Conservation (phyloP, 768 basidiomycete species). For the Crassisporium funariophilum region DNA sequence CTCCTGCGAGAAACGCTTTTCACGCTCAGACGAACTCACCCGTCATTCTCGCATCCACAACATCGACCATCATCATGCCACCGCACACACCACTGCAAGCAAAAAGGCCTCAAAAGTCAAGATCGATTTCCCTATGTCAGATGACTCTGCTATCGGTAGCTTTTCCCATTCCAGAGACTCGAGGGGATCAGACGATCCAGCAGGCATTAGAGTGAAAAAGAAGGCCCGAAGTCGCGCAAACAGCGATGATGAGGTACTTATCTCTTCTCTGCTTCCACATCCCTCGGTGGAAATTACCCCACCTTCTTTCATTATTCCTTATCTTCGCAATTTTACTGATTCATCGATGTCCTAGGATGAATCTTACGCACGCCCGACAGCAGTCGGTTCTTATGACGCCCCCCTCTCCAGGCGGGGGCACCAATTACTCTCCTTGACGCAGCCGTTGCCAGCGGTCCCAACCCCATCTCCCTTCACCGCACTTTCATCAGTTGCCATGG, state of each 20-base stretch:
- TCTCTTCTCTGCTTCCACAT: slow-evolving; percentile 15
- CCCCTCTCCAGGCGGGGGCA: slow-evolving; percentile 37
- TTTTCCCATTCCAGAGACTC: slow-evolving; percentile 2
- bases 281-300: not conserved
- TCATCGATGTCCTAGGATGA: slow-evolving; percentile 39
- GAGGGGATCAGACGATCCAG: slow-evolving; percentile 9
- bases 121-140: slow-evolving; percentile 21
- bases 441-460: no score
- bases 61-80: slow-evolving; percentile 44
- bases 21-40: slow-evolving; percentile 97
- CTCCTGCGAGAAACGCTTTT: slow-evolving; percentile 98
- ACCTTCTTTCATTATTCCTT: slow-evolving; percentile 8
- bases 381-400: slow-evolving; percentile 46
- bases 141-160: slow-evolving; percentile 7
- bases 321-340: slow-evolving; percentile 10
- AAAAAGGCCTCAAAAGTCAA: slow-evolving; percentile 24
- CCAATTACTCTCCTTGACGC: slow-evolving; percentile 20
- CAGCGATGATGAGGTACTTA: slow-evolving; percentile 81
- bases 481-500: slow-evolving; percentile 77
- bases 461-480: slow-evolving; percentile 60
- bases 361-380: slow-evolving; percentile 61
- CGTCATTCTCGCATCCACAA: slow-evolving; percentile 94
- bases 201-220: slow-evolving; percentile 57
- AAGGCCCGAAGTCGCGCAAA: slow-evolving; percentile 79
- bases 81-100: slow-evolving; percentile 11